Conservation (phyloP, 345 rosid species). For the Carallia pectinifolia region DNA sequence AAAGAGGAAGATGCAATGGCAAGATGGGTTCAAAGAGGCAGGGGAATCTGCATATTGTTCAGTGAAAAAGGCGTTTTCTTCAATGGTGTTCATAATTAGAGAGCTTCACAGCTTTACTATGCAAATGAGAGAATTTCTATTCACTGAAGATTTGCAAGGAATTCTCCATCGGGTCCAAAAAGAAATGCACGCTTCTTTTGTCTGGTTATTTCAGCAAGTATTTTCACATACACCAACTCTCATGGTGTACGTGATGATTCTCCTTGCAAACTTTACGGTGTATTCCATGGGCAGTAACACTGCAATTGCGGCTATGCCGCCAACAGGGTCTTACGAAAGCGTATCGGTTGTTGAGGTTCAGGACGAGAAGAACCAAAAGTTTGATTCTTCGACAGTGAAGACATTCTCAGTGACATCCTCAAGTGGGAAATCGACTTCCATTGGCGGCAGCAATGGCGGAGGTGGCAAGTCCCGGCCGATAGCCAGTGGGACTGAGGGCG, state of each 20-base stretch:
- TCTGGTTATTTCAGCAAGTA: conserved; percentile 90
- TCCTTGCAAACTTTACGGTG: conserved; percentile 83
- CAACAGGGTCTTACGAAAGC: conserved; percentile 18
- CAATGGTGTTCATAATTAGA: conserved; percentile 87
- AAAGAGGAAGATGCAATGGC: conserved; percentile 73
- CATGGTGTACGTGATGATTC: conserved; percentile 89
- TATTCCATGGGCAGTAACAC: conserved; percentile 55
- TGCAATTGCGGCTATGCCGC: conserved; percentile 51
- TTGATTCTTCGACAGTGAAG: conserved; percentile 49
- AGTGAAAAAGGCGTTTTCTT: conserved; percentile 78
- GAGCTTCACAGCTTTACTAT: conserved; percentile 73
- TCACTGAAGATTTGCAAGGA: conserved; percentile 67
- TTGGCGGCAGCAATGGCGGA: conserved; percentile 66
- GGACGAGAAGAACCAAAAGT: conserved; percentile 33
- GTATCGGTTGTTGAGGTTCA: conserved; percentile 25
- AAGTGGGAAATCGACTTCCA: conserved; percentile 44
- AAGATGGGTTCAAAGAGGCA: conserved; percentile 57
- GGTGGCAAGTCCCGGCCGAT: conserved; percentile 61
- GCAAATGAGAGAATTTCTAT: conserved; percentile 73
- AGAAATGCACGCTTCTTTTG: conserved; percentile 86
- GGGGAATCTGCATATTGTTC: conserved; percentile 69
- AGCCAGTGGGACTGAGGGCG: conserved; percentile 69
- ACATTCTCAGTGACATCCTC: conserved; percentile 47
- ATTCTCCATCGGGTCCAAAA: conserved; percentile 63
- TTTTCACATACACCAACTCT: conserved; percentile 90